Conservation (phyloP, 176 grass and related monocot genomes). For the Olyra latifolia region DNA sequence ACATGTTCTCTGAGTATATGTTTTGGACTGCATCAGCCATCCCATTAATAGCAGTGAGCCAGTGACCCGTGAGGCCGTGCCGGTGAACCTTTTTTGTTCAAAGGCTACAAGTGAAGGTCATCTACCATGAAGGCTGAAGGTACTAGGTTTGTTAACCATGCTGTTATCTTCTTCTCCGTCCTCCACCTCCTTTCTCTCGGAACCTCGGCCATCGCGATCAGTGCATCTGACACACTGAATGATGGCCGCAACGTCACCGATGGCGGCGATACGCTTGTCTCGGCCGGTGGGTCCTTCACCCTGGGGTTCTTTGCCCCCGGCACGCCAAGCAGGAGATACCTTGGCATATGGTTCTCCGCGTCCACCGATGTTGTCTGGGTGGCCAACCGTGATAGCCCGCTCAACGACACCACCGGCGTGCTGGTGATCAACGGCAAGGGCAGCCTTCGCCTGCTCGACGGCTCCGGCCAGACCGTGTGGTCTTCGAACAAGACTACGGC, state of each 20-base stretch:
- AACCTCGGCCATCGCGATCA: not conserved
- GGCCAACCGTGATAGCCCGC: constrained; percentile 47
- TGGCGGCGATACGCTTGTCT: constrained; percentile 31
- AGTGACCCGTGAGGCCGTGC: no score
- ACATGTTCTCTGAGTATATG: no score
- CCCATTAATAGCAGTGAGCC: no score
- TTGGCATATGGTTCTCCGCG: constrained; percentile 48
- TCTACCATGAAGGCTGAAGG: not conserved
- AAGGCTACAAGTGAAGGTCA: no score
- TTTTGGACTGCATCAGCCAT: no score
- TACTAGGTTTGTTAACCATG: not conserved
- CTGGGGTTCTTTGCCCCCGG: constrained; percentile 41
- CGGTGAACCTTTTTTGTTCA: no score
- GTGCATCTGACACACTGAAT: not conserved
- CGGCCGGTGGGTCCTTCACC: constrained; percentile 25
- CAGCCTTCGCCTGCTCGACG: not conserved
- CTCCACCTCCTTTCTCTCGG: not conserved
- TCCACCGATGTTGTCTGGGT: constrained; percentile 42
- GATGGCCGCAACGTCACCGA: constrained; percentile 33
- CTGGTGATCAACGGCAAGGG: not conserved
- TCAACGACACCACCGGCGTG: constrained; percentile 20
- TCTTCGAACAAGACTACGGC: not conserved
- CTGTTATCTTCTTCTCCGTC: not conserved
- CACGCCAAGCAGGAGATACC: not conserved
- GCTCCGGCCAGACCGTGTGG: constrained; percentile 10